Percentiles rank a stretch among this genome's conserved stretches.
phyloP scores from a whole-genome alignment of 2,329 filamentous ascomycete species.

The Piedraia hortae region DNA sequence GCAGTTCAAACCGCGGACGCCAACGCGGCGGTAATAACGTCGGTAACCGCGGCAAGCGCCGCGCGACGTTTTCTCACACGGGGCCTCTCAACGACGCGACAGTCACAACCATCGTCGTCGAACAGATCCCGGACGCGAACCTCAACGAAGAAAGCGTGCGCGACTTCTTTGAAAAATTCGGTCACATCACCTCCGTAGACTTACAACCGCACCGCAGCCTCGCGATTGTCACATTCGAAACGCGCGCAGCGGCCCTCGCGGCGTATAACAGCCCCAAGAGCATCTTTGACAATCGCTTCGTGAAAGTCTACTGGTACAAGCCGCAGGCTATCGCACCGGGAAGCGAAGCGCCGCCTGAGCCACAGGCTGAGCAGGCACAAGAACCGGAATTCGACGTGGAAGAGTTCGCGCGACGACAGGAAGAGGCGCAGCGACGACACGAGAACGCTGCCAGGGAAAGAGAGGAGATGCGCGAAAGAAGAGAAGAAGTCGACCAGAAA shows the following conservation, averaged over 20 bases:
- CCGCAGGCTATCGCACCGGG: neutral
- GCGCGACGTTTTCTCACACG: conserved; percentile 34
- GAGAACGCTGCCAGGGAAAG: conserved; percentile 37
- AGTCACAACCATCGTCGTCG: conserved; percentile 44
- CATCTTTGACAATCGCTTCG: conserved; percentile 64
- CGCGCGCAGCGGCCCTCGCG: conserved; percentile 35
- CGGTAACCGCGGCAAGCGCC: conserved; percentile 12
- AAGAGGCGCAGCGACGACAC: conserved; percentile 40
- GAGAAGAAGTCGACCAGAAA: conserved; percentile 36
- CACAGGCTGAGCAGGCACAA: neutral
- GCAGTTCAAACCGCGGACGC: conserved; percentile 10
- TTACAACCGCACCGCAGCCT: conserved; percentile 39
- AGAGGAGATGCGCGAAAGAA: conserved; percentile 32
- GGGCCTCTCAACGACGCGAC: conserved; percentile 34
- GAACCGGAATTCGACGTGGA: conserved; percentile 35
- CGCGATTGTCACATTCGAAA: conserved; percentile 41
- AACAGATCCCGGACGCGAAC: conserved; percentile 47
- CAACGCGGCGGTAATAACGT: conserved; percentile 9
- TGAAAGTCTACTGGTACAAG: conserved; percentile 58
- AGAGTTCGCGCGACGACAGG: conserved; percentile 39
- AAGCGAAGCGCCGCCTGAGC: neutral
- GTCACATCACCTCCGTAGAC: conserved; percentile 32
- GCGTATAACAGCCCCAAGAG: conserved; percentile 54
- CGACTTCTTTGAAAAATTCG: conserved; percentile 45
- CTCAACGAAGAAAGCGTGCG: conserved; percentile 37